Evolutionary conservation across 2,329 filamentous ascomycete genomes (phyloP), one percentile per base, ranked within the genome.

Genomic region (Beauveria bassiana): DNA sequence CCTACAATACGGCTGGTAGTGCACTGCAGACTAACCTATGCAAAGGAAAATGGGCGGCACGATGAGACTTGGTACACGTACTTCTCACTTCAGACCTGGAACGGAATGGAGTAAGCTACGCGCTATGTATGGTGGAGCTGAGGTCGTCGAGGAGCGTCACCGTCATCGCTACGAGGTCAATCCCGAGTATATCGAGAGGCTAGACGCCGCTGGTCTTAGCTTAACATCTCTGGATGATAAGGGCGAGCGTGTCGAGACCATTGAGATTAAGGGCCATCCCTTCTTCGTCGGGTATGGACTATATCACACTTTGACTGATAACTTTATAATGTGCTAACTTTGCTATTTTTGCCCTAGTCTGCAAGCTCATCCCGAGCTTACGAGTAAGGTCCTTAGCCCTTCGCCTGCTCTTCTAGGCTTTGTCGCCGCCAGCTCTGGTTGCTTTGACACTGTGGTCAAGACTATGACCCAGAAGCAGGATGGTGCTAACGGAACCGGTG

Each of bases 141-240:
- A 78, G 0, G 73, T 75, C 20, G 81, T 89, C 49, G 75, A 81
- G 62, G 92, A 96, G 78, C 85, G 92, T 56, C 92, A 96, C 74
- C 86, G 92, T 63, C 92, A 96, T 75, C 85, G 91, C 43, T 96
- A 96, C 72, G 92, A 96, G 77, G 90, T 96, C 66, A 96, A 96
- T 76, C 91, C 92, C 0, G 82, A 85, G 12, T 87, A 88, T 69
- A 84, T 96, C 58, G 84, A 88, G 4, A 75, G 76, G 38, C 79
- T 96, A 3, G 82, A 90, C 65, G 75, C 82, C 51, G 84, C 81
- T 5, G 92, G 91, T 0, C 78, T 96, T 38, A 77, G 81, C 47
- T 93, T 96, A 70, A 81, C 93, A 62, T 90, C 89, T 65, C 92
- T 91, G 73, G 91, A 96, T 69, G 86, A 89, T 62, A 86, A 81